Base-by-base conservation (phyloP, 192 early-diverging fungal species). In the Coemansia sp. region DNA sequence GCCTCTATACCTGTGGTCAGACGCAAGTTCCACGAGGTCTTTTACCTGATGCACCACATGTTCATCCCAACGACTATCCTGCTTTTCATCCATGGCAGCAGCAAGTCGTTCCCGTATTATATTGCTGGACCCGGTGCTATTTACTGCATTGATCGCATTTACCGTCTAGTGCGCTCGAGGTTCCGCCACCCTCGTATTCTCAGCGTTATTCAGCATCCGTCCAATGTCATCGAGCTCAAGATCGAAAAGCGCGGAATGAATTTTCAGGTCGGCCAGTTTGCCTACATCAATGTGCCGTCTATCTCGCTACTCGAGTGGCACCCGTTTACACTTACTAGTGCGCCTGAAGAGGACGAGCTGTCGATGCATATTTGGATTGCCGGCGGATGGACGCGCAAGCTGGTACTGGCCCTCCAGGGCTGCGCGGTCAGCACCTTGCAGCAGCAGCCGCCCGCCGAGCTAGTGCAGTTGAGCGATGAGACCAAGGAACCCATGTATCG, bases 31-130 rank as follows among this genome's bases (percentile, higher is more conserved):
- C 47, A 77, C 68, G 93, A 95, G 82, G 85, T 89, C 62, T 95
- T 95, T 75, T 95, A 93, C 89, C 92, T 89, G 86, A 89, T 91
- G 60, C 93, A 95, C 84, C 92, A 95, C 70, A 84, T 95, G 53
- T 95, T 95, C 79, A 86, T 94, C 71, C 81, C 91, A 20, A 90
- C 90, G 74, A 88, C 92, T 27, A 78, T 89, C 24, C 84, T 87
- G 41, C 73, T 89, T 24, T 87, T 93, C 73, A 83, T 90, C 76
- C 94, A 95, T 72, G 93, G 91, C 61, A 80, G 87, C 12, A 91
- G 88, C 69, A 79, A 88, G 62, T 89, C 87, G 15, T 93, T 92
- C 80, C 93, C 90, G 90, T 93, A 89, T 75, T 95, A 87, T 69
- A 85, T 90, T 71, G 70, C 94, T n/a, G 87, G 76, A 0, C 88